These are phyloP conservation scores for Phaffomyces opuntiae DNA, from an alignment of 805 yeast genomes.

Conservation along the genomic window DNA sequence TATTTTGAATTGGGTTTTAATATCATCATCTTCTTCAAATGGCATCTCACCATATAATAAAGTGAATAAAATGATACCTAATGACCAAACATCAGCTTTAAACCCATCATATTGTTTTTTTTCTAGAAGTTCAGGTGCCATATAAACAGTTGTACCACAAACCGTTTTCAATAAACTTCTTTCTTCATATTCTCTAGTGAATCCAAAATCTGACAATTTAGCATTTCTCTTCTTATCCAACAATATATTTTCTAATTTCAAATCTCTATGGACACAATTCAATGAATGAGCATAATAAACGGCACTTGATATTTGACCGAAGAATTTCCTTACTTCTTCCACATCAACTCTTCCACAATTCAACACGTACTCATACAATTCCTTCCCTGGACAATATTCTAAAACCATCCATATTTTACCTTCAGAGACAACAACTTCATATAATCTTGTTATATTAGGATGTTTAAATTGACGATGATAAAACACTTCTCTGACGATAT, in stretches of 20 bases:
- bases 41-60: constrained; percentile 85
- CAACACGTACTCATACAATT: constrained; percentile 61
- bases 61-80: constrained; percentile 85
- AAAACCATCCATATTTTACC: constrained; percentile 76
- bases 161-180: constrained; percentile 64
- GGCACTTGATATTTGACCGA: constrained; percentile 56
- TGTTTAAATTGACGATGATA: constrained; percentile 81
- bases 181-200: constrained; percentile 68
- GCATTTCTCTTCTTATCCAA: constrained; percentile 50
- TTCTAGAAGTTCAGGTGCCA: constrained; percentile 88
- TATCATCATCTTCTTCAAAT: constrained; percentile 75
- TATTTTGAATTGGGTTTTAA: constrained; percentile 52
- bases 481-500: constrained; percentile 83
- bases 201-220: constrained; percentile 89
- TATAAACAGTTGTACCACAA: constrained; percentile 92
- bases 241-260: constrained; percentile 74
- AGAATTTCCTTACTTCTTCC: constrained; percentile 44
- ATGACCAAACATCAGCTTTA: constrained; percentile 83
- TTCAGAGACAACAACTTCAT: constrained; percentile 81
- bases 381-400: constrained; percentile 84
- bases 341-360: constrained; percentile 42
- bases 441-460: constrained; percentile 75
- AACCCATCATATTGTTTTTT: constrained; percentile 70
- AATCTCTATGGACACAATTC: constrained; percentile 78
- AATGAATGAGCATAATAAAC: constrained; percentile 66